A percentile compares a stretch with the other conserved stretches of the same genome.
Conservation (phyloP, 352 stramenopile species). For the Blastocystis sp. region DNA sequence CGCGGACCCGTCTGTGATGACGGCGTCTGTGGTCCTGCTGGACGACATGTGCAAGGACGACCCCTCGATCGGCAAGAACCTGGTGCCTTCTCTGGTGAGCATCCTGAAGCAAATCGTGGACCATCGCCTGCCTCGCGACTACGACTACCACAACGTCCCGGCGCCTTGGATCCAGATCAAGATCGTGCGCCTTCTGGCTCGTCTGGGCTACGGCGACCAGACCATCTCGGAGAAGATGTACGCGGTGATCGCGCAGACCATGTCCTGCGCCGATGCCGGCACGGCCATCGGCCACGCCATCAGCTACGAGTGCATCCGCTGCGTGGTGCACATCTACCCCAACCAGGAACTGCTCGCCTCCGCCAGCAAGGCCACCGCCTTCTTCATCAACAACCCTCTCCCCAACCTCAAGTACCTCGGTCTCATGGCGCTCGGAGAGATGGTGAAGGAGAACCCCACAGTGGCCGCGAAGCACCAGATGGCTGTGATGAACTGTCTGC, state of each 20-base stretch:
- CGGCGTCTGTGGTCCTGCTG: conserved; percentile 81
- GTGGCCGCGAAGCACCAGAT: conserved; percentile 98
- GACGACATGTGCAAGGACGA: conserved; percentile 83
- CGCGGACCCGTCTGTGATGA: conserved; percentile 96
- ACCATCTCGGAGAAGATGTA: conserved; percentile 95
- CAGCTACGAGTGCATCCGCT: conserved; percentile 97
- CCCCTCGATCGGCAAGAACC: conserved; percentile 89
- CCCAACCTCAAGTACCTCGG: conserved; percentile 98
- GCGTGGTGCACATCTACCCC: conserved; percentile 97
- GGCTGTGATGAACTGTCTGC: conserved; percentile 98
- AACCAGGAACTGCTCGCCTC: conserved; percentile 89
- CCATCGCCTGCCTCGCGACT: conserved; percentile 91
- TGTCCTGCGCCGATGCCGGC: conserved; percentile 93
- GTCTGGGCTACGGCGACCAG: conserved; percentile 87
- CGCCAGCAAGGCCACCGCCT: conserved; percentile 79
- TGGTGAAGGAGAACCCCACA: conserved; percentile 88
- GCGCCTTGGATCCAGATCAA: conserved; percentile 98
- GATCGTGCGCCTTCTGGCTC: conserved; percentile 88
- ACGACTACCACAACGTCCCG: conserved; percentile 97
- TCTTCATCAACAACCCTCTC: conserved; percentile 84
- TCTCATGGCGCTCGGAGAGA: conserved; percentile 92
- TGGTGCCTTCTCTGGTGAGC: conserved; percentile 93
- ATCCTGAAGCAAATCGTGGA: conserved; percentile 99
- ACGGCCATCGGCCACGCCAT: conserved; percentile 99
- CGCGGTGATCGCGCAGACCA: conserved; percentile 93